These are phyloP conservation scores for Catharanthus roseus DNA, from an alignment of 257 asterid genomes.

Conservation along the genomic window DNA sequence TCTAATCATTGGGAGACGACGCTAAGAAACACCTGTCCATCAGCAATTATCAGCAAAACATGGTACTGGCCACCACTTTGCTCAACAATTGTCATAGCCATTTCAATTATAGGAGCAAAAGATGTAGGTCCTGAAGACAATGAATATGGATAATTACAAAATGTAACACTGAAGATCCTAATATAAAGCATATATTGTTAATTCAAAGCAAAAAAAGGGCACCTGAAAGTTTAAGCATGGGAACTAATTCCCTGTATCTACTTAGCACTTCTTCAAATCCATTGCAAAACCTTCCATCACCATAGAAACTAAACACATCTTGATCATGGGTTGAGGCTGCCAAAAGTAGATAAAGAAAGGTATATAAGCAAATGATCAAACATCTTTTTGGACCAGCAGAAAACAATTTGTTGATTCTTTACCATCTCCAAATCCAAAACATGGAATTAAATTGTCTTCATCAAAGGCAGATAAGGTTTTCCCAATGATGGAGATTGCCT, in stretches of 20 bases:
- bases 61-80: constrained; percentile 65
- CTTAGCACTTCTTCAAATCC: constrained; percentile 83
- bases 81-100: constrained; percentile 54
- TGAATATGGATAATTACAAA: not conserved
- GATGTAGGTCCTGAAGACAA: not conserved
- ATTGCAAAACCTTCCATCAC: constrained; percentile 68
- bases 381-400: not conserved
- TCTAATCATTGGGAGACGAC: no score
- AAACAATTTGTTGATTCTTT: constrained; percentile 3
- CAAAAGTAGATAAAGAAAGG: constrained; percentile 5
- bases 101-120: constrained; percentile 72
- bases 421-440: constrained; percentile 96
- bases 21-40: no score
- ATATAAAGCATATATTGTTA: not conserved
- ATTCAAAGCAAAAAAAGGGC: not conserved
- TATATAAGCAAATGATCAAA: not conserved
- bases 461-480: constrained; percentile 78
- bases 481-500: constrained; percentile 90
- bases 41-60: constrained; percentile 77
- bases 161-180: not conserved
- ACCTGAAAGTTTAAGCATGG: constrained; percentile 81
- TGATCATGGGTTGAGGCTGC: constrained; percentile 96
- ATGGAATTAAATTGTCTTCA: constrained; percentile 84
- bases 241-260: constrained; percentile 80
- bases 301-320: constrained; percentile 39